Evolutionary conservation across 1,284 basidiomycete genomes (phyloP).

Genomic region (Ganoderma lingzhi): DNA sequence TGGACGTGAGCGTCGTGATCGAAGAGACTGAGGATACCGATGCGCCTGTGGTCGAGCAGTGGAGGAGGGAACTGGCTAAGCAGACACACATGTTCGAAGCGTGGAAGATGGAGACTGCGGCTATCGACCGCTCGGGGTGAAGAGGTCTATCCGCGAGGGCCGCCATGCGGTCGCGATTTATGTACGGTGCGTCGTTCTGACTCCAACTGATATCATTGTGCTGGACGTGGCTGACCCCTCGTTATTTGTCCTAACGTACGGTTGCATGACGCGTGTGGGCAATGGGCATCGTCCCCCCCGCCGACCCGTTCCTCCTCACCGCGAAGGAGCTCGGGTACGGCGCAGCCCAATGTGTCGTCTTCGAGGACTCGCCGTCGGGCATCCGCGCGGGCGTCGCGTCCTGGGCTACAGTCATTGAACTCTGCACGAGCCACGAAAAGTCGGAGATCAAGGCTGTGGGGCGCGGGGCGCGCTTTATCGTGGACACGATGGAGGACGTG

Average conservation of each 20-base stretch:
- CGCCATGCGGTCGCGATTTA: slow-evolving; percentile 82
- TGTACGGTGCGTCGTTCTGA: slow-evolving; percentile 57
- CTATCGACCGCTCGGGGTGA: slow-evolving; percentile 40
- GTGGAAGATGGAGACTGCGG: slow-evolving; percentile 68
- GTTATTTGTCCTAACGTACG: slow-evolving; percentile 54
- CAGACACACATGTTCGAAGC: slow-evolving; percentile 52
- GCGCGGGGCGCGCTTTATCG: slow-evolving; percentile 53
- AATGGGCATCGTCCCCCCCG: slow-evolving; percentile 74
- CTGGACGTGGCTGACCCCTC: slow-evolving; percentile 16
- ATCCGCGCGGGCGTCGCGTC: slow-evolving; percentile 77
- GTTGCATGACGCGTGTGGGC: slow-evolving; percentile 67
- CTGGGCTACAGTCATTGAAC: slow-evolving; percentile 78
- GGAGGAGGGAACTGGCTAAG: slow-evolving; percentile 35
- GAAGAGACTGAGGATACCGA: slow-evolving; percentile 49
- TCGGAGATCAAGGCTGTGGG: slow-evolving; percentile 48
- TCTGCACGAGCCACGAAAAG: slow-evolving; percentile 73
- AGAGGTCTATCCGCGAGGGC: slow-evolving; percentile 68
- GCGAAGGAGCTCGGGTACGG: slow-evolving; percentile 74
- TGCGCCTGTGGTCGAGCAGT: slow-evolving; percentile 39
- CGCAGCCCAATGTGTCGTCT: slow-evolving; percentile 68
- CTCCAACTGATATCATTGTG: no score
- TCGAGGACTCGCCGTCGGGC: slow-evolving; percentile 80
- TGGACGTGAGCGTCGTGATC: slow-evolving; percentile 32
- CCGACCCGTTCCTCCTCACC: slow-evolving; percentile 78
- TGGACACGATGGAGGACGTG: slow-evolving; percentile 67